These are phyloP conservation scores for Amborella trichopoda DNA, from an alignment of 164 flowering plant genomes.

Conservation along the genomic window DNA sequence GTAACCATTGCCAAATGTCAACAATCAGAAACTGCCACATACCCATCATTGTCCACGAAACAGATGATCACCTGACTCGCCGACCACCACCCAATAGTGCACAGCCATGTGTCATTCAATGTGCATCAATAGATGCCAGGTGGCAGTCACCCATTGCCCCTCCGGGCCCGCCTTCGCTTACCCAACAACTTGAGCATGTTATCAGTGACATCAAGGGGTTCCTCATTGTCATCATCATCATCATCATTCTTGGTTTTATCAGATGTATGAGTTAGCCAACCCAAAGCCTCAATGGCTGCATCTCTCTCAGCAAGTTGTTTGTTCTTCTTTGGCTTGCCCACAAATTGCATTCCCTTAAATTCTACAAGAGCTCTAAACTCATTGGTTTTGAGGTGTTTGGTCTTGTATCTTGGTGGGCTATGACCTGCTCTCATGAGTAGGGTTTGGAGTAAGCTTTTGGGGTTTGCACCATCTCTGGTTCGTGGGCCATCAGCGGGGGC, in stretches of 20 bases:
- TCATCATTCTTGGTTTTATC: slow-evolving; percentile 33
- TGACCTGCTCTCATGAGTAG: slow-evolving; percentile 95
- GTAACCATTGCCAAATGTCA: no score
- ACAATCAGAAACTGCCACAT: no score
- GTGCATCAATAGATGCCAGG: background rate
- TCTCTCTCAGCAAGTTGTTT: slow-evolving; percentile 92
- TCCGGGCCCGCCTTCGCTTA: slow-evolving; percentile 36
- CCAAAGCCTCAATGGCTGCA: slow-evolving; percentile 92
- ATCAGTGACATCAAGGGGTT: slow-evolving; percentile 67
- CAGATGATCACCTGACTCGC: no score
- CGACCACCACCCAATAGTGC: no score
- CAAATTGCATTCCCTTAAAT: slow-evolving; percentile 98
- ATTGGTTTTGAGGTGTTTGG: slow-evolving; percentile 88
- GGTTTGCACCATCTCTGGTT: slow-evolving; percentile 74
- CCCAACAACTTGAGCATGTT: slow-evolving; percentile 90
- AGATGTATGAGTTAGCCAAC: slow-evolving; percentile 93
- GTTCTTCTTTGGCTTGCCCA: slow-evolving; percentile 86
- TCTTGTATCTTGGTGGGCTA: slow-evolving; percentile 85
- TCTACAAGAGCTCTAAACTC: slow-evolving; percentile 89
- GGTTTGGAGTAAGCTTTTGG: slow-evolving; percentile 90
- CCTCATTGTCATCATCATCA: slow-evolving; percentile 10
- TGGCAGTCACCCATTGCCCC: slow-evolving; percentile 3
- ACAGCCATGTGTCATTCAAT: no score
- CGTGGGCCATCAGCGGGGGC: slow-evolving; percentile 20
- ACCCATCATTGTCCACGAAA: no score